phyloP scores from a whole-genome alignment of 768 basidiomycete genomes.

The Auricularia cornea region DNA sequence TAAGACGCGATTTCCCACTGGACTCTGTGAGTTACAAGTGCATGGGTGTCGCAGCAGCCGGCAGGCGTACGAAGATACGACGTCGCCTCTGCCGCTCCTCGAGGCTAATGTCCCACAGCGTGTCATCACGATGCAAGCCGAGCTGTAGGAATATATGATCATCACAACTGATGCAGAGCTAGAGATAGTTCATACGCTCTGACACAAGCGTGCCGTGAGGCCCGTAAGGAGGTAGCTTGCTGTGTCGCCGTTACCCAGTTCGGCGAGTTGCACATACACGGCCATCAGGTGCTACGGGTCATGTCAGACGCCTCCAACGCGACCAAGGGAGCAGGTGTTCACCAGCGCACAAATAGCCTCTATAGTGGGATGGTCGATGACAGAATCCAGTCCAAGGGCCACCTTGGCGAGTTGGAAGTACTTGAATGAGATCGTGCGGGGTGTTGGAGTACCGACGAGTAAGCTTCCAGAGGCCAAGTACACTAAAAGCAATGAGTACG shows the following conservation, averaged over 20 bases:
- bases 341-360: constrained; percentile 39
- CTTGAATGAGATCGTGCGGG: too few relatives aligned
- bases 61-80: background rate
- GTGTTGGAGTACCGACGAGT: too few relatives aligned
- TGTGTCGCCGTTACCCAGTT: background rate
- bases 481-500: too few relatives aligned
- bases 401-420: constrained; percentile 43
- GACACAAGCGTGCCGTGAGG: background rate
- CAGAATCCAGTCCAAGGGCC: constrained; percentile 37
- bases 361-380: constrained; percentile 36
- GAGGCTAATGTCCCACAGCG: background rate
- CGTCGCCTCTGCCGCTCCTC: background rate
- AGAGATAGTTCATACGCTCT: background rate
- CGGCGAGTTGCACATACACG: background rate
- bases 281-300: background rate
- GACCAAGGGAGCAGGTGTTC: constrained; percentile 22
- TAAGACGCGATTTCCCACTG: background rate
- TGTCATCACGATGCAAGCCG: background rate
- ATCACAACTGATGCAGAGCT: background rate
- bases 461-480: too few relatives aligned
- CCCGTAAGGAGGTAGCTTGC: background rate
- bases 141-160: background rate
- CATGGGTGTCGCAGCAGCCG: too few relatives aligned
- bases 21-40: too few relatives aligned
- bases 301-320: constrained; percentile 28